phyloP scores from a whole-genome alignment of 371 early-diverging fungal species.

The Nosema granulosis region DNA sequence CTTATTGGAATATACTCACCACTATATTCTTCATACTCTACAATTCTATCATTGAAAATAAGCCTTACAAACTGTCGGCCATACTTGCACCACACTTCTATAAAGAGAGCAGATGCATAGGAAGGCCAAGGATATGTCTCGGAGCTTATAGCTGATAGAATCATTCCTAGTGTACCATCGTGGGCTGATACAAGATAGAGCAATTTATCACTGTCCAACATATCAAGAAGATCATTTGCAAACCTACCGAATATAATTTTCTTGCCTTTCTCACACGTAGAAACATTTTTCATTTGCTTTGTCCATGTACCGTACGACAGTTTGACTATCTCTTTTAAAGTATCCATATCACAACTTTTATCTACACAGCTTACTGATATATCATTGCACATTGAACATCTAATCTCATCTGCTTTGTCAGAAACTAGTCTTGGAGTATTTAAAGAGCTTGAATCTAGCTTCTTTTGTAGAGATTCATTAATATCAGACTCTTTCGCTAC shows the following conservation, averaged over 20 bases:
- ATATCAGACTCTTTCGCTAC: neutral
- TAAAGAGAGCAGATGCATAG: slow-evolving; percentile 60
- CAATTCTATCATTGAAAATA: slow-evolving; percentile 42
- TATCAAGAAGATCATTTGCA: slow-evolving; percentile 30
- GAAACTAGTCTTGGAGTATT: neutral
- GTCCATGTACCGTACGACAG: slow-evolving; percentile 28
- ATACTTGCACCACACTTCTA: slow-evolving; percentile 55
- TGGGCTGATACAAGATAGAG: slow-evolving; percentile 55
- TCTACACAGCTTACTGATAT: slow-evolving; percentile 34
- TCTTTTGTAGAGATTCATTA: neutral
- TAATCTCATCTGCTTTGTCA: neutral
- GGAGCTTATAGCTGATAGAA: slow-evolving; percentile 49
- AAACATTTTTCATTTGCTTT: slow-evolving; percentile 13
- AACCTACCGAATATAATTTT: slow-evolving; percentile 43
- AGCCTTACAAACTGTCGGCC: slow-evolving; percentile 47
- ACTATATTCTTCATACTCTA: slow-evolving; percentile 24
- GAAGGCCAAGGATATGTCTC: slow-evolving; percentile 46
- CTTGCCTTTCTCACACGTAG: slow-evolving; percentile 5
- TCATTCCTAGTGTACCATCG: slow-evolving; percentile 47
- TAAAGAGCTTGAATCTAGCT: neutral
- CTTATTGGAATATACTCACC: slow-evolving; percentile 36
- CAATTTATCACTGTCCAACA: slow-evolving; percentile 7
- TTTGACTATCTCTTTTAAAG: slow-evolving; percentile 33
- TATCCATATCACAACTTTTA: slow-evolving; percentile 35
- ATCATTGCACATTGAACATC: slow-evolving; percentile 39